Base-by-base conservation (phyloP, 2,329 filamentous ascomycete genomes). In the Tolypocladium pustulatum region DNA sequence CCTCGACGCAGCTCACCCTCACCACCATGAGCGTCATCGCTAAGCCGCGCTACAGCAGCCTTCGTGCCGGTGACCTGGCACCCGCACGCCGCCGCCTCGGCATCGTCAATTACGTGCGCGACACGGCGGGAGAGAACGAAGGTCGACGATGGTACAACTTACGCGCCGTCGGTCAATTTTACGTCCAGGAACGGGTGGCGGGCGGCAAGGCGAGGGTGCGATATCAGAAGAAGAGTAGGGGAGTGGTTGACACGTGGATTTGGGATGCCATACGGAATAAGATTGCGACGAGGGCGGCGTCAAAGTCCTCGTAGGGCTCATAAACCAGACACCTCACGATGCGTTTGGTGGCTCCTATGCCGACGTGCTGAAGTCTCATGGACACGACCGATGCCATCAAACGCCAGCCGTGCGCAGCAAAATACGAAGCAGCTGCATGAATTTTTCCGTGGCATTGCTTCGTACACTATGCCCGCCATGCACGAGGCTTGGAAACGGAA, bases 1-100 rank as follows among this genome's bases (percentile, higher is more conserved):
- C 78, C 4, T 65, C 73, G 13, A 72, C 75, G 7, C 73, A 71
- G 55, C 71, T 85, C 20, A 77, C 80, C 57, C 65, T 84, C 60
- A 81, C 80, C 41, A 84, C 81, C 57, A 80, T 84, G 74, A 81
- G 77, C 66, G 65, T 76, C 63, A 78, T 83, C 64, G 78, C 77
- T 61, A 81, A 80, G 68, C 81, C 82, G 36, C 77, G 81, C 46
- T 76, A 76, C 66, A 77, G 76, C 62, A 70, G 71, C 60, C 65
- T 78, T 34, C 69, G 69, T 54, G 73, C 73, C 25, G 73, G 72
- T 25, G 72, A 75, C 49, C 65, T 78, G 32, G 60, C 64, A 6
- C 69, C 71, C 36, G 61, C 61, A 15, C 59, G 57, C 41, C 54
- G 65, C n/a, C 70, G 74, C 51, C 61, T 74, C 37, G 74, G 75